Base-by-base conservation (phyloP, 129 eudicot genomes). In the Silybum marianum region DNA sequence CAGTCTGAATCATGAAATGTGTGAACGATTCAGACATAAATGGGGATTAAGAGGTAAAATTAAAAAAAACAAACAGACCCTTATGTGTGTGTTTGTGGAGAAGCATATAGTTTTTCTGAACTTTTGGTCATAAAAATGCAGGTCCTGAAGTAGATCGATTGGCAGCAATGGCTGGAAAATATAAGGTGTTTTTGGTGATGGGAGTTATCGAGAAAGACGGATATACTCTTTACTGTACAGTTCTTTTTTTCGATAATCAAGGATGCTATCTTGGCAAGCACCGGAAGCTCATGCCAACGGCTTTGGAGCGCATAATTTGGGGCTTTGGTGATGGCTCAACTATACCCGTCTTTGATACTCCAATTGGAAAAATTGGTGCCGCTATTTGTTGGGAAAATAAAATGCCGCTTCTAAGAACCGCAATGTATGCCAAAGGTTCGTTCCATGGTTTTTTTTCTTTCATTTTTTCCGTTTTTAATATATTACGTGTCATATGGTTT, bases 381-480 rank as follows among this genome's bases (percentile, higher is more conserved):
- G 97, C 95, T n/a, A 93, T 95, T 80, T 95, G 99, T 82, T 95
- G 99, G 99, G 99, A 95, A 79, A 95, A 95, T 70, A 89, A 90
- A 87, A 95, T 95, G 99, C 99, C 99, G 30, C 88, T 95, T 63
- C 76, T 95, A 66, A 90, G 97, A 87, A 89, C 94, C 24, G 99
- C 99, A 36, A 90, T 95, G 97, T 95, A 95, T 87, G 97, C 91
- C 71, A 92, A 95, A 92, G 97, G 97, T 95, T 22, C 21, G 86
- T 18, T 77, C 54, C 26, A 18, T 32, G 0, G n/a, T 38, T 2
- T 32, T 2, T 32, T 38, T 38, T 12, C 12, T 16, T 48, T 48
- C 19, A 2, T 14, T 13, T 48, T 48, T 48, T 48, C 12, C 62
- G 14, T 14, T 14, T 48, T 48, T 48, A 48, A 48, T 6, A 48